Percentiles rank a stretch among this genome's conserved stretches.
phyloP scores from a whole-genome alignment of 202 grass and related monocot genomes.

The Bolboschoenoplectus hybrid region DNA sequence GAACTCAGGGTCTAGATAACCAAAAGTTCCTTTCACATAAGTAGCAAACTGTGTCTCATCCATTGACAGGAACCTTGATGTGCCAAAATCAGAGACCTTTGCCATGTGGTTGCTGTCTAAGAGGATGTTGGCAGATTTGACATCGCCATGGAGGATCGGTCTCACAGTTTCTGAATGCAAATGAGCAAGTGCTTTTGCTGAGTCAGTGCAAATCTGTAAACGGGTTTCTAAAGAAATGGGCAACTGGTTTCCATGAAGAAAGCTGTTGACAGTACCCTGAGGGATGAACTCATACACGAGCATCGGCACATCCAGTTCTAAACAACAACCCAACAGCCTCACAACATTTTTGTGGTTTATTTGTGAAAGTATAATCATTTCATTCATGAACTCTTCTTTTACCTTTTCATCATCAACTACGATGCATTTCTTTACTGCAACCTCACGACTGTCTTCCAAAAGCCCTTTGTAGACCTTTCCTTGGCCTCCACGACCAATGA shows the following conservation, averaged over 20 bases:
- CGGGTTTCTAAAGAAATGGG: constrained; percentile 47
- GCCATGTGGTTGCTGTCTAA: constrained; percentile 44
- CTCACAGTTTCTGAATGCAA: constrained; percentile 54
- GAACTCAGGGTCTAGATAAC: constrained; percentile 59
- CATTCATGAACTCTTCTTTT: constrained; percentile 50
- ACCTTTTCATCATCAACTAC: background rate
- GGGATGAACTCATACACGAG: constrained; percentile 52
- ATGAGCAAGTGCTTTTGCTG: constrained; percentile 58
- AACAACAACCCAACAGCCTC: constrained; percentile 54
- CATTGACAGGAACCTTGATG: constrained; percentile 53
- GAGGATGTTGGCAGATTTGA: constrained; percentile 65
- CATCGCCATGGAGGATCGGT: constrained; percentile 58
- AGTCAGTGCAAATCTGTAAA: constrained; percentile 50
- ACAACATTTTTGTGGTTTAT: constrained; percentile 56
- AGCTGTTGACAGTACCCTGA: constrained; percentile 44
- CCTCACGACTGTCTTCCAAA: constrained; percentile 10
- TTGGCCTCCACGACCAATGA: constrained; percentile 41
- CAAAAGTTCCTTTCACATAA: constrained; percentile 55
- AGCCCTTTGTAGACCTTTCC: constrained; percentile 44
- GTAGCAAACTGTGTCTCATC: constrained; percentile 49
- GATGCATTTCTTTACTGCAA: constrained; percentile 45
- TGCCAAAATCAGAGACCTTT: constrained; percentile 62
- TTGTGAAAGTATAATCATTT: constrained; percentile 51
- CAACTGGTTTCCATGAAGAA: constrained; percentile 33
- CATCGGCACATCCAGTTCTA: constrained; percentile 42